Base-by-base conservation (phyloP, 2,329 filamentous ascomycete species). In the Albifimbria verrucaria region DNA sequence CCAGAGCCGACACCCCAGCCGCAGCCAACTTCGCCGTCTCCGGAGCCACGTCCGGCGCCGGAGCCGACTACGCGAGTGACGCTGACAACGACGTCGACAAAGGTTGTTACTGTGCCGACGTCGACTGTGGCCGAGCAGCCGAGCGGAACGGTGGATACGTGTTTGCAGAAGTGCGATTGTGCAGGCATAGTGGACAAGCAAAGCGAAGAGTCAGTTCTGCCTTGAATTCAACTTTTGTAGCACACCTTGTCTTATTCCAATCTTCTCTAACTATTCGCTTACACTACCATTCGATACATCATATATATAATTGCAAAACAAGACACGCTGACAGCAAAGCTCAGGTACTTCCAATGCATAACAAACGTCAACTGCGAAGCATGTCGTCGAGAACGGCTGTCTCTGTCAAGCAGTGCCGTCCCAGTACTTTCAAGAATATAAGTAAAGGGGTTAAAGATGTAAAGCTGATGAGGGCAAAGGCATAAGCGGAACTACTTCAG, bases 311-410 rank as follows among this genome's bases (percentile, higher is more conserved):
- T 20, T 39, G 11, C 7, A 9, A 11, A 1, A 3, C 11, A 23
- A 17, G 25, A 9, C n/a, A 25, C 21, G 4, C 46, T 58, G 18
- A 58, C 26, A 15, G 3, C 17, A 4, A n/a, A n/a, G n/a, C n/a
- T 4, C 23, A 72, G 69, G 23, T 70, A 61, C 46, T 68, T 70
- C 11, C 68, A 71, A 24, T 72, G 70, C 52, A 51, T 71, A 11
- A 68, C 66, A 17, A 66, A 71, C 7, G 61, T 62, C 6, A 55
- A 58, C 9, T 72, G 69, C 32, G 64, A 66, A 45, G 44, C 23
- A 4, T 47, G 44, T 24, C 15, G 20, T 17, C n/a, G 12, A 17
- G 32, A n/a, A 39, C 32, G 32, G 32, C 5, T 39, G 5, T 17
- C 32, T 39, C 18, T n/a, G 32, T 39, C 18, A 43, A 43, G 41